These are phyloP conservation scores for Penicillium rolfsii DNA, from an alignment of 2,329 filamentous ascomycete species.

Conservation along the genomic window DNA sequence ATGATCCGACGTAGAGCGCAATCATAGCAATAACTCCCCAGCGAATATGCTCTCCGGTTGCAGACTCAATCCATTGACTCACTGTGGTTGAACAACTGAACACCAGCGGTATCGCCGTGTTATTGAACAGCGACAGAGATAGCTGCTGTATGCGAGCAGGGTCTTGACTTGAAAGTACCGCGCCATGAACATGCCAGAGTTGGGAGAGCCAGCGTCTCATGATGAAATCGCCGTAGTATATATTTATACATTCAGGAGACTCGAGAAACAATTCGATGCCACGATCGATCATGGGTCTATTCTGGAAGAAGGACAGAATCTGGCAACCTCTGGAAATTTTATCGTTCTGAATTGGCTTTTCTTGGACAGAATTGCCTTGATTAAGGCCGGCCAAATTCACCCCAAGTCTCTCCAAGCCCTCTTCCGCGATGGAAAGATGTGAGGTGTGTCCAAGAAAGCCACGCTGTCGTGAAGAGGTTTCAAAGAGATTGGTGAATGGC, in stretches of 20 bases:
- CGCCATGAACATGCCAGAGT: background rate
- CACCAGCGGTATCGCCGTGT: background rate
- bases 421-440: background rate
- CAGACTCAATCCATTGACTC: background rate
- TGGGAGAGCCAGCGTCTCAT: background rate
- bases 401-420: background rate
- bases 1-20: background rate
- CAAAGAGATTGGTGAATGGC: background rate
- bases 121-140: background rate
- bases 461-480: background rate
- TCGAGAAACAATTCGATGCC: background rate
- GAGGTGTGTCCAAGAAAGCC: conserved; percentile 3
- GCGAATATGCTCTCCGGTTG: background rate
- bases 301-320: background rate
- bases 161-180: background rate
- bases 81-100: background rate
- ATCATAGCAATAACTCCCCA: conserved; percentile 5
- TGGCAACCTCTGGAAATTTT: background rate
- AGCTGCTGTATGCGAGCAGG: background rate
- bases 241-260: background rate
- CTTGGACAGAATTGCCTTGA: too few relatives aligned
- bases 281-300: conserved; percentile 1
- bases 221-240: background rate
- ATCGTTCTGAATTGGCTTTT: too few relatives aligned
- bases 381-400: too few relatives aligned